phyloP scores from a whole-genome alignment of 805 yeast species.

The Torulaspora gathmanii region DNA sequence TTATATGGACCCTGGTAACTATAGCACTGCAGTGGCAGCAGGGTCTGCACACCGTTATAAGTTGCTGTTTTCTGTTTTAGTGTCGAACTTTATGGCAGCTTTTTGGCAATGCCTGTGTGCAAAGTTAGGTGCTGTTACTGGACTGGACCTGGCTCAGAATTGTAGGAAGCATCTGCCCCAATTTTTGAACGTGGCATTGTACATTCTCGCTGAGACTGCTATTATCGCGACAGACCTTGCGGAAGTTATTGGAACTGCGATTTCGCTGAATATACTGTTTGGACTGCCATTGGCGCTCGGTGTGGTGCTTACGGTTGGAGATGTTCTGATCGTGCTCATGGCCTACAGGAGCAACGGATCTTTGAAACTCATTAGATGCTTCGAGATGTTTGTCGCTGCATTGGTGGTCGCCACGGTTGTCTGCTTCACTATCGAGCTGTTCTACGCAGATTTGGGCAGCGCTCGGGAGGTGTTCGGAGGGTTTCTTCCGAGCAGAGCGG shows the following conservation, averaged over 20 bases:
- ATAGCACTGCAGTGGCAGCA: conserved; percentile 89
- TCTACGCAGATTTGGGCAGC: conserved; percentile 53
- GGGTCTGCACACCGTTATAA: conserved; percentile 85
- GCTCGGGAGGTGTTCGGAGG: conserved; percentile 66
- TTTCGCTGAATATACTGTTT: conserved; percentile 79
- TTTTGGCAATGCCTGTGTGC: conserved; percentile 81
- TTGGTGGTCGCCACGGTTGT: conserved; percentile 78
- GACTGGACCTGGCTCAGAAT: conserved; percentile 82
- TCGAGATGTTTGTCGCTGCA: conserved; percentile 75
- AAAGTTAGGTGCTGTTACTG: conserved; percentile 89
- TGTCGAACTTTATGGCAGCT: conserved; percentile 83
- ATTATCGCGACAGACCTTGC: conserved; percentile 95
- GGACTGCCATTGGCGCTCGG: conserved; percentile 78
- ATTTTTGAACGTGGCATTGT: conserved; percentile 55
- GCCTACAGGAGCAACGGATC: conserved; percentile 87
- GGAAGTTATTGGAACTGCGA: conserved; percentile 97
- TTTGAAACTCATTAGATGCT: conserved; percentile 66
- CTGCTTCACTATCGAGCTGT: conserved; percentile 76
- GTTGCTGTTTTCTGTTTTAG: conserved; percentile 67
- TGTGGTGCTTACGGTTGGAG: conserved; percentile 77
- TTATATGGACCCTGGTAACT: conserved; percentile 97
- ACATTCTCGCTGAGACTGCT: conserved; percentile 80
- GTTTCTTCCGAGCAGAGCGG: conserved; percentile 50
- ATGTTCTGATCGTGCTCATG: conserved; percentile 77
- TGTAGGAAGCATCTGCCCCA: conserved; percentile 71